Evolutionary conservation across 2,329 filamentous ascomycete genomes (phyloP).

Genomic region (Thielaviopsis punctulata): DNA sequence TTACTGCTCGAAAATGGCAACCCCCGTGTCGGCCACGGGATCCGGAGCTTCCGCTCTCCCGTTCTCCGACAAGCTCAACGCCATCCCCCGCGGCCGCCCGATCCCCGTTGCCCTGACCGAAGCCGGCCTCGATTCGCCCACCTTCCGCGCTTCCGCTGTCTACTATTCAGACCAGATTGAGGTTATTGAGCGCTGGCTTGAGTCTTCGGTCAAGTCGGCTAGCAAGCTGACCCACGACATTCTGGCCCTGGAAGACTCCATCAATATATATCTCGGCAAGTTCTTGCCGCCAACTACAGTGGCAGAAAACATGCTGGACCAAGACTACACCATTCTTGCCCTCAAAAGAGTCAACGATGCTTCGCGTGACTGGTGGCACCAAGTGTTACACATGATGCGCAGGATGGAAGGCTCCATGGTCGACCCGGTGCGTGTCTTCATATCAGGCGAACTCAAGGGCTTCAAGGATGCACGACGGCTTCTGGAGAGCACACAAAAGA

Average conservation of each 20-base stretch:
- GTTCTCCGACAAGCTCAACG: not conserved
- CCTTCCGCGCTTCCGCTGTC: slow-evolving; percentile 71
- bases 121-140: slow-evolving; percentile 88
- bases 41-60: not conserved
- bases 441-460: slow-evolving; percentile 59
- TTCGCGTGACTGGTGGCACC: slow-evolving; percentile 73
- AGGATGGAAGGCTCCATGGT: slow-evolving; percentile 60
- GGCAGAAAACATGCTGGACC: slow-evolving; percentile 75
- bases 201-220: slow-evolving; percentile 35
- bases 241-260: slow-evolving; percentile 57
- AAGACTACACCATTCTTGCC: slow-evolving; percentile 83
- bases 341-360: slow-evolving; percentile 74
- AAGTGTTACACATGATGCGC: slow-evolving; percentile 55
- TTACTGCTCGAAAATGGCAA: not conserved
- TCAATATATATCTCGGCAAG: slow-evolving; percentile 59
- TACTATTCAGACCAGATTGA: slow-evolving; percentile 91
- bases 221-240: slow-evolving; percentile 44
- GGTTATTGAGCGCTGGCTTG: slow-evolving; percentile 81
- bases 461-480: slow-evolving; percentile 72
- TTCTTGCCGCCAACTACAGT: slow-evolving; percentile 56
- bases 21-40: not conserved
- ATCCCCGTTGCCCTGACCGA: slow-evolving; percentile 78
- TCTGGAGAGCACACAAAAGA: slow-evolving; percentile 66
- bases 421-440: slow-evolving; percentile 66
- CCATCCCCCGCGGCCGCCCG: slow-evolving; percentile 20